phyloP scores from a whole-genome alignment of 805 yeast species.

The Komagataella pastoris region DNA sequence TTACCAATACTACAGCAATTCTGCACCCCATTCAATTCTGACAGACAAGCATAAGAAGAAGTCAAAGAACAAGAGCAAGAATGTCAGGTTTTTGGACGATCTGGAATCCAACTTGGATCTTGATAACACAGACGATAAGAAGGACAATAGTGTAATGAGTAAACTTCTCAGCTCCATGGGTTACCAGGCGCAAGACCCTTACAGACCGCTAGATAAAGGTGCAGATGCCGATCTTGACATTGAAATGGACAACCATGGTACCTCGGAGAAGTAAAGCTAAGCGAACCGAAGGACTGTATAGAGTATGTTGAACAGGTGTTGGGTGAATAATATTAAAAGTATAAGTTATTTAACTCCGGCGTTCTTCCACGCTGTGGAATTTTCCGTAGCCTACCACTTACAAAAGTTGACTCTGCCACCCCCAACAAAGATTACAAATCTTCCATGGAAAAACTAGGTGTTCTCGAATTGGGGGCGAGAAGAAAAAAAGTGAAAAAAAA shows the following conservation, averaged over 20 bases:
- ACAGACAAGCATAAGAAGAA: not conserved
- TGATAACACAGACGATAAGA: conserved; percentile 1
- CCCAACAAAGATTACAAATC: not conserved
- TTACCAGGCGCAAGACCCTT: not conserved
- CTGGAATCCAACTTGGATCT: conserved; percentile 1
- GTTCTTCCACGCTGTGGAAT: not conserved
- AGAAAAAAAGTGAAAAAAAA: not conserved
- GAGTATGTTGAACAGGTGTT: not conserved
- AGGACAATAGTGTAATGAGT: not conserved
- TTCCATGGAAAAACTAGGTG: not conserved
- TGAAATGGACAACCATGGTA: not conserved
- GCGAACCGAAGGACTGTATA: not conserved
- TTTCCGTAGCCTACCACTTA: too few species aligned
- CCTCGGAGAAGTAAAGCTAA: not conserved
- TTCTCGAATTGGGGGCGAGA: not conserved
- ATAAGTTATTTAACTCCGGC: not conserved
- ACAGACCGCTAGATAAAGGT: not conserved
- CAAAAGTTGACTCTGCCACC: not conserved
- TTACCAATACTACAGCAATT: conserved; percentile 9
- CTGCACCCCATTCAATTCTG: conserved; percentile 9
- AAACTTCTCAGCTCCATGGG: not conserved
- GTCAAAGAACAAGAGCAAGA: conserved; percentile 14
- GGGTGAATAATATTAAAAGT: not conserved
- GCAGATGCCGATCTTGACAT: not conserved
- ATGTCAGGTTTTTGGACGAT: conserved; percentile 20